Evolutionary conservation across 73 alveolate genomes (phyloP).

Genomic region (Uronychia setigera): DNA sequence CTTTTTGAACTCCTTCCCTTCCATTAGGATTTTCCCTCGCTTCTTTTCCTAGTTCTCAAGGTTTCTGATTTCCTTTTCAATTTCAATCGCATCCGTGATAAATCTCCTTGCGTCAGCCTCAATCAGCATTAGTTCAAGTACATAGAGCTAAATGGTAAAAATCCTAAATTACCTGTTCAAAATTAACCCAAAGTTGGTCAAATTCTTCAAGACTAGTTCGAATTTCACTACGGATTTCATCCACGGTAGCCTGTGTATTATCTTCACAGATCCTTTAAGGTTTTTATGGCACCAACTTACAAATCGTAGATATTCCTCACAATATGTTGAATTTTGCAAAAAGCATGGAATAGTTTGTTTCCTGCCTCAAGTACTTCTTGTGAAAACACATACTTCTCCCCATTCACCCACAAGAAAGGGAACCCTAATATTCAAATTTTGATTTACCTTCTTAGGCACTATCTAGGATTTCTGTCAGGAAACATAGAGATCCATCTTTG

Average conservation of each 20-base stretch:
- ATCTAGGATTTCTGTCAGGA: constrained; percentile 92
- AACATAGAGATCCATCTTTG: constrained; percentile 80
- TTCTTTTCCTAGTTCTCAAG: constrained; percentile 88
- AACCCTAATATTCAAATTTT: constrained; percentile 60
- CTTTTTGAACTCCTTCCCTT: constrained; percentile 71
- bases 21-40: constrained; percentile 82
- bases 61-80: constrained; percentile 85
- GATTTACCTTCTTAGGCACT: constrained; percentile 89
- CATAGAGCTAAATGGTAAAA: constrained; percentile 72
- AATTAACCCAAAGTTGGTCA: constrained; percentile 58
- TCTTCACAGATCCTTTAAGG: constrained; percentile 16
- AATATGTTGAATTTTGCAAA: not conserved
- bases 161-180: constrained; percentile 51
- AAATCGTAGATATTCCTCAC: not conserved
- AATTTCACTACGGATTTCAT: constrained; percentile 31
- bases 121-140: constrained; percentile 89
- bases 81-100: constrained; percentile 86
- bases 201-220: constrained; percentile 27
- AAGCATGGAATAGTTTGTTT: constrained; percentile 59
- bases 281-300: constrained; percentile 39
- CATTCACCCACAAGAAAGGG: constrained; percentile 91
- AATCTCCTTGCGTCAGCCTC: constrained; percentile 93
- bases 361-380: constrained; percentile 91
- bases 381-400: constrained; percentile 91
- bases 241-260: constrained; percentile 2